Evolutionary conservation across 1,284 basidiomycete genomes (phyloP).

Genomic region (Sanghuangporus baumii): DNA sequence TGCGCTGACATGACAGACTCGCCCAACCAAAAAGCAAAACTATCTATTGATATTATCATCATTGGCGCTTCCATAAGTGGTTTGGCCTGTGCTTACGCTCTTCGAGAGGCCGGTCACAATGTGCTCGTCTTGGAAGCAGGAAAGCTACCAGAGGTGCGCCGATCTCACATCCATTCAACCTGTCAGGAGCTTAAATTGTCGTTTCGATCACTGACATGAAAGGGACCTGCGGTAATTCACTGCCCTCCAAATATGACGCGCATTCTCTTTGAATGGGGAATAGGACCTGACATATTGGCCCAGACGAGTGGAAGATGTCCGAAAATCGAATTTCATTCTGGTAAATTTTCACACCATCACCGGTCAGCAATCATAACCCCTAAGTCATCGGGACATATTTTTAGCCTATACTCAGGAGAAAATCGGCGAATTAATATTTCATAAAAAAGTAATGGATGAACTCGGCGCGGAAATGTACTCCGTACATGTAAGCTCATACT

Average conservation of each 20-base stretch:
- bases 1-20: not conserved
- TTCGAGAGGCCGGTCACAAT: slow-evolving; percentile 43
- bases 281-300: slow-evolving; percentile 33
- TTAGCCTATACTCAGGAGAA: not conserved
- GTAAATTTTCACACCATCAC: not conserved
- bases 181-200: not conserved
- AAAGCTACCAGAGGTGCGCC: not conserved
- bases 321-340: not conserved
- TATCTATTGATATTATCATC: slow-evolving; percentile 20
- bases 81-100: slow-evolving; percentile 44
- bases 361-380: not conserved
- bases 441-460: slow-evolving; percentile 13
- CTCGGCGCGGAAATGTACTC: slow-evolving; percentile 9
- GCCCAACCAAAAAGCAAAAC: not conserved
- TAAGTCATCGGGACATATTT: not conserved
- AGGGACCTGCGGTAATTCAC: slow-evolving; percentile 28
- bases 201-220: not conserved
- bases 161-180: not conserved
- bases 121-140: slow-evolving; percentile 45
- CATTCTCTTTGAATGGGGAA: slow-evolving; percentile 47
- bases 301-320: not conserved
- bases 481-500: slow-evolving; percentile 4
- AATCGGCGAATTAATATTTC: slow-evolving; percentile 3
- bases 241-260: slow-evolving; percentile 45
- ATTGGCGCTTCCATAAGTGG: slow-evolving; percentile 29